These are phyloP conservation scores for Prunus dulcis DNA, from an alignment of 306 rosid species.

Conservation along the genomic window DNA sequence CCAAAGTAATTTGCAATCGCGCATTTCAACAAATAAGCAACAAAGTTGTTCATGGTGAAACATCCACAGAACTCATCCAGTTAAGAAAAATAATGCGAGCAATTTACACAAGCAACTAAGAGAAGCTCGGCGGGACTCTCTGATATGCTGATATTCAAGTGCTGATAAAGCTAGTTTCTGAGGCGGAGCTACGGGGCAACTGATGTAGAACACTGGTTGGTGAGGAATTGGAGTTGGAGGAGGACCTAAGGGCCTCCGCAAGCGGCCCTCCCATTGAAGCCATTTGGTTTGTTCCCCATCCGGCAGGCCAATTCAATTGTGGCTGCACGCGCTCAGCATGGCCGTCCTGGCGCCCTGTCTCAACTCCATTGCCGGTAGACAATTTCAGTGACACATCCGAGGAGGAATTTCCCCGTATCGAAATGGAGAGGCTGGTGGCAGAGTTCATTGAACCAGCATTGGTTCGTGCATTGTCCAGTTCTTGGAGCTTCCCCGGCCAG, in stretches of 20 bases:
- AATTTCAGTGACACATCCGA: constrained; percentile 83
- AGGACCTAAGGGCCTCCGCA: constrained; percentile 85
- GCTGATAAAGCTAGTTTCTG: constrained; percentile 55
- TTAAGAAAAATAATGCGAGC: not conserved
- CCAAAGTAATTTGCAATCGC: not conserved
- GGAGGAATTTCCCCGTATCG: constrained; percentile 54
- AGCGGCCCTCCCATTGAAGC: constrained; percentile 96
- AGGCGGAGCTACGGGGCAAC: constrained; percentile 52
- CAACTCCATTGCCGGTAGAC: constrained; percentile 63
- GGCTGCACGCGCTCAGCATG: constrained; percentile 38
- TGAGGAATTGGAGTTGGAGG: constrained; percentile 65
- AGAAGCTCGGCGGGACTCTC: not conserved
- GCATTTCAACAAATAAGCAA: not conserved
- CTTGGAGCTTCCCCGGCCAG: constrained; percentile 77
- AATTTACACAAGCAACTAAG: constrained; percentile 5
- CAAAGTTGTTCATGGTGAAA: not conserved
- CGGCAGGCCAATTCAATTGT: constrained; percentile 66
- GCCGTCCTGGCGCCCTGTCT: constrained; percentile 31
- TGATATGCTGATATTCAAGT: constrained; percentile 26
- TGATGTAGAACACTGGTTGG: constrained; percentile 87
- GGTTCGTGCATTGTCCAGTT: constrained; percentile 41
- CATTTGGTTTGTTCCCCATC: constrained; percentile 69
- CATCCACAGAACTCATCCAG: not conserved
- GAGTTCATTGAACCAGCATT: constrained; percentile 37
- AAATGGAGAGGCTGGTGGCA: constrained; percentile 64